Evolutionary conservation across 148 eudicot species (phyloP), one percentile per base, ranked within the genome.

Genomic region (Linanthus parryae): DNA sequence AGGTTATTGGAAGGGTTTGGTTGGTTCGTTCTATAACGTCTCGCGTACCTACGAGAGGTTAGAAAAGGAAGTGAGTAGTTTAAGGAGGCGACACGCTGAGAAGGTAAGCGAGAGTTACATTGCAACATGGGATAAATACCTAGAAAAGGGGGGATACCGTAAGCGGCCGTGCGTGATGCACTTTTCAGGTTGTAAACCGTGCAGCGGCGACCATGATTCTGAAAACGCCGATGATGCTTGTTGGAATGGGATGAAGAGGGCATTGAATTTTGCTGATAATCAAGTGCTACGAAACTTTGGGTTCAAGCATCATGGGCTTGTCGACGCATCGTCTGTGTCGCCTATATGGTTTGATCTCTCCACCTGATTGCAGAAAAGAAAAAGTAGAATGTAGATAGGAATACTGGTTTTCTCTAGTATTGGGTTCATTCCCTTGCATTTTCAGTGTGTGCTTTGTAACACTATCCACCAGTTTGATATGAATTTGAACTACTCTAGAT

Each of bases 251-350:
- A 64, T 64, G 50, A 57, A 39, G 36, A 64, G 18, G 44, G 62
- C 60, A 8, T 41, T 64, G 50, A 64, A 64, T 48, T 56, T 56
- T 16, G 68, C 68, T 0, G 62, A 64, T 41, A 48, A 64, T 56
- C 68, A 64, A 9, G 56, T 64, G 43, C 50, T 64, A 3, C 61
- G 51, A 0, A 56, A 36, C 7, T 64, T 27, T 14, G 68, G 68
- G 4, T 56, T 64, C 8, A 19, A 49, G 20, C 62, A 50, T 2
- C 42, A 54, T 6, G 47, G 56, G 24, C 26, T 68, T 16, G 15
- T 15, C 13, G 33, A 61, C 35, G 34, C 73, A 12, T 54, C 66
- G n/a, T 16, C 30, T 10, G 44, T 68, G 14, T 54, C 19, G 24
- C 51, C 61, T 3, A 3, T 52, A 4, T 35, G 39, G 13, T 45